Conservation (phyloP, 129 eudicot genomes). For the Dittrichia graveolens region DNA sequence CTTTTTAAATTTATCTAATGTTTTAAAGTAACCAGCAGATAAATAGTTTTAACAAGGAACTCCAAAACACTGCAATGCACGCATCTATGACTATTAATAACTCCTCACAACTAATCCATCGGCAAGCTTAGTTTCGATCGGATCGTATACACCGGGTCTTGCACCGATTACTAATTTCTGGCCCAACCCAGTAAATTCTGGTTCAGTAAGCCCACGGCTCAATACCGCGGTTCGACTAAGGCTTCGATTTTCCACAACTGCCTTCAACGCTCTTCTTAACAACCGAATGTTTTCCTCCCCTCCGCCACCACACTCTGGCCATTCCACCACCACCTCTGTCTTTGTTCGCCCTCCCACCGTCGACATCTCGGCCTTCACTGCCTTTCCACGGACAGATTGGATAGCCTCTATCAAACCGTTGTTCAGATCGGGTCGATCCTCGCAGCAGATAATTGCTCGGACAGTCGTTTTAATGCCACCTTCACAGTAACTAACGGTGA, state of each 20-base stretch:
- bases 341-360: constrained; percentile 57
- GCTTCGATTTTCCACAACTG: constrained; percentile 46
- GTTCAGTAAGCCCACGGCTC: neutral
- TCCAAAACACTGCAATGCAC: no score
- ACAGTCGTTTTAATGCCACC: constrained; percentile 12
- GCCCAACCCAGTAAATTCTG: constrained; percentile 19
- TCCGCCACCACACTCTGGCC: constrained; percentile 27
- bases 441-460: constrained; percentile 51
- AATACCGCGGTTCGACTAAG: constrained; percentile 21
- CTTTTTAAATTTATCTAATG: no score
- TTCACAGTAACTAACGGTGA: constrained; percentile 6
- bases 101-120: constrained; percentile 2
- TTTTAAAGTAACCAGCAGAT: no score
- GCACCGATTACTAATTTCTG: neutral
- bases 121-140: neutral
- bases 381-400: constrained; percentile 37
- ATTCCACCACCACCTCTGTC: constrained; percentile 42
- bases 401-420: constrained; percentile 46
- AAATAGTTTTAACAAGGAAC: no score
- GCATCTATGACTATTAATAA: no score
- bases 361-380: constrained; percentile 50
- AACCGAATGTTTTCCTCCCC: constrained; percentile 44
- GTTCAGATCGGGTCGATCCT: constrained; percentile 48
- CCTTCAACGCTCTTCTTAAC: constrained; percentile 56
- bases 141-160: neutral